These are phyloP conservation scores for Podila epigama DNA, from an alignment of 192 early-diverging fungal genomes.

Conservation along the genomic window DNA sequence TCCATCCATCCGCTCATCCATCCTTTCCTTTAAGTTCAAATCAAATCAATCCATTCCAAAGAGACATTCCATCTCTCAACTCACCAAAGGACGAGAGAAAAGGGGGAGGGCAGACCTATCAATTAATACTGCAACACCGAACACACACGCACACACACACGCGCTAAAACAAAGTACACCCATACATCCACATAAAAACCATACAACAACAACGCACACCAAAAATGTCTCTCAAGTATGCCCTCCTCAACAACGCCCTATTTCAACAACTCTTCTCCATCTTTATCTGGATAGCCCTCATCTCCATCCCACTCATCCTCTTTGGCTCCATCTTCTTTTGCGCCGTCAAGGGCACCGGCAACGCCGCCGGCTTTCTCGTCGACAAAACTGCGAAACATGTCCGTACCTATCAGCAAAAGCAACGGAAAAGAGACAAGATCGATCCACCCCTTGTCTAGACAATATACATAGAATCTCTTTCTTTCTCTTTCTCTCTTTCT, in stretches of 20 bases:
- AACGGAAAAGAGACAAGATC: conserved; percentile 30
- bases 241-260: conserved; percentile 14
- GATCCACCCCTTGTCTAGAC: not conserved
- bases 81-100: too few species aligned
- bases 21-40: too few species aligned
- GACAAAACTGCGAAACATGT: conserved; percentile 33
- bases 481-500: too few species aligned
- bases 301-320: conserved; percentile 18
- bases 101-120: too few species aligned
- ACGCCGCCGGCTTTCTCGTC: conserved; percentile 22
- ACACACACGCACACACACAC: too few species aligned
- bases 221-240: conserved; percentile 26
- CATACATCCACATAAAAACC: too few species aligned
- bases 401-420: conserved; percentile 24
- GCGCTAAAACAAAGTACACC: too few species aligned
- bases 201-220: not conserved
- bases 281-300: conserved; percentile 22
- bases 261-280: conserved; percentile 27
- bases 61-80: too few species aligned
- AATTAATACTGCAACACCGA: too few species aligned
- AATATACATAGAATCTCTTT: too few species aligned
- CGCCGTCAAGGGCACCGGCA: conserved; percentile 35
- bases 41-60: too few species aligned
- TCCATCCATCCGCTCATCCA: too few species aligned
- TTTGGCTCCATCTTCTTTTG: conserved; percentile 9